A percentile compares a stretch with the other conserved stretches of the same genome.
These are phyloP conservation scores for Claviceps lovelessii DNA, from an alignment of 2,329 filamentous ascomycete genomes.

Conservation along the genomic window DNA sequence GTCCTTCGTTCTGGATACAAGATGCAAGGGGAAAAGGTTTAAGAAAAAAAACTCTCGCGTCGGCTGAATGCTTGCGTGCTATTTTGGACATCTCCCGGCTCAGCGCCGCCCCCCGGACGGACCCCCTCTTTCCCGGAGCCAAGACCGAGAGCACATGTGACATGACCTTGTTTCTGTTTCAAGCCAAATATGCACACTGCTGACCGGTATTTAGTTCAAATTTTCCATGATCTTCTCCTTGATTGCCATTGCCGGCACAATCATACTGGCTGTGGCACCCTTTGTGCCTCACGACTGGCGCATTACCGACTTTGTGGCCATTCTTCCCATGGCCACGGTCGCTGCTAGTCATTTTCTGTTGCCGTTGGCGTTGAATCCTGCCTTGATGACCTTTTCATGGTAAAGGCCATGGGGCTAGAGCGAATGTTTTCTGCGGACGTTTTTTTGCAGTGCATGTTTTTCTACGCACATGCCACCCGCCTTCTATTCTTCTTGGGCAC, in stretches of 20 bases:
- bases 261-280: slow-evolving; percentile 46
- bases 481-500: too few species aligned
- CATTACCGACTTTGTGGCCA: slow-evolving; percentile 59
- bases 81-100: not conserved
- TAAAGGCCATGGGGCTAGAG: slow-evolving; percentile 21
- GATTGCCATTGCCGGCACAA: slow-evolving; percentile 44
- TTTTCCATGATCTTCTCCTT: slow-evolving; percentile 51
- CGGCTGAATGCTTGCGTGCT: not conserved
- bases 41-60: too few species aligned
- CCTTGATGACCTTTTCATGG: slow-evolving; percentile 67
- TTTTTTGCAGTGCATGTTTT: too few species aligned
- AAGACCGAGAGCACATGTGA: not conserved
- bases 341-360: slow-evolving; percentile 53
- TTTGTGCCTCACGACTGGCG: slow-evolving; percentile 53
- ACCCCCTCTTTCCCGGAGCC: too few species aligned
- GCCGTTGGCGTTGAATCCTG: slow-evolving; percentile 63
- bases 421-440: too few species aligned
- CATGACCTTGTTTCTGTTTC: not conserved
- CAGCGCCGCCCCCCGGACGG: too few species aligned
- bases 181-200: not conserved
- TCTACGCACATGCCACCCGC: too few species aligned
- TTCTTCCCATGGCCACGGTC: slow-evolving; percentile 62
- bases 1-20: too few species aligned
- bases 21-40: too few species aligned
- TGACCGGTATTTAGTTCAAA: slow-evolving; percentile 43